Evolutionary conservation across 2,329 filamentous ascomycete genomes (phyloP).

Genomic region (Gnomoniopsis smithogilvyi): DNA sequence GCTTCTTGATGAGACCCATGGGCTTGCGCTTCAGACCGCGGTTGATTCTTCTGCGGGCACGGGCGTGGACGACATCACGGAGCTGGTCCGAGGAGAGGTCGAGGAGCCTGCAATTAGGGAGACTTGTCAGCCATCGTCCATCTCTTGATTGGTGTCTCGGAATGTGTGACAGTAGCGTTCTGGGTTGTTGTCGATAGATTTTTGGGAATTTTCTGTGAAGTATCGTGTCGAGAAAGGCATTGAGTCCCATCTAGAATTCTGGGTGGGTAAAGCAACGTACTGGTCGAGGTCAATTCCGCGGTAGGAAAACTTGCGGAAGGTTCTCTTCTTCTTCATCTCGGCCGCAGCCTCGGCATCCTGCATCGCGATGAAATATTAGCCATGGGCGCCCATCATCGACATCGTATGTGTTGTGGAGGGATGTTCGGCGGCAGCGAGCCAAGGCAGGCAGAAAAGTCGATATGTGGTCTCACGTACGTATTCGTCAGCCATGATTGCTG

Average conservation of each 20-base stretch:
- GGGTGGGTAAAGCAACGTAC: constrained; percentile 58
- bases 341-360: constrained; percentile 97
- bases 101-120: constrained; percentile 68
- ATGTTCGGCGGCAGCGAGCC: not conserved
- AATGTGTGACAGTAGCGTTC: constrained; percentile 22
- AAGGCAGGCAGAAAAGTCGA: not conserved
- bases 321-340: constrained; percentile 99
- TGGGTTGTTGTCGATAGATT: not conserved
- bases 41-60: constrained; percentile 98
- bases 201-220: not conserved
- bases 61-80: constrained; percentile 98
- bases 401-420: not conserved
- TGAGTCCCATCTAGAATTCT: not conserved
- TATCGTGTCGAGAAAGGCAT: not conserved
- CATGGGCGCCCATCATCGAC: constrained; percentile 13
- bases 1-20: constrained; percentile 99
- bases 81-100: constrained; percentile 98
- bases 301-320: constrained; percentile 99
- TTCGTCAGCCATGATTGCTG: constrained; percentile 72
- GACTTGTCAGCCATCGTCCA: constrained; percentile 7
- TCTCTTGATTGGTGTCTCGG: not conserved
- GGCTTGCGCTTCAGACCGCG: constrained; percentile 99
- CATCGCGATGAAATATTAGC: constrained; percentile 18
- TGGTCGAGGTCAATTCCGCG: constrained; percentile 99
- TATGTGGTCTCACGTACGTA: constrained; percentile 28